phyloP scores from a whole-genome alignment of 78 protist species.

The Reticulomyxa filosa region DNA sequence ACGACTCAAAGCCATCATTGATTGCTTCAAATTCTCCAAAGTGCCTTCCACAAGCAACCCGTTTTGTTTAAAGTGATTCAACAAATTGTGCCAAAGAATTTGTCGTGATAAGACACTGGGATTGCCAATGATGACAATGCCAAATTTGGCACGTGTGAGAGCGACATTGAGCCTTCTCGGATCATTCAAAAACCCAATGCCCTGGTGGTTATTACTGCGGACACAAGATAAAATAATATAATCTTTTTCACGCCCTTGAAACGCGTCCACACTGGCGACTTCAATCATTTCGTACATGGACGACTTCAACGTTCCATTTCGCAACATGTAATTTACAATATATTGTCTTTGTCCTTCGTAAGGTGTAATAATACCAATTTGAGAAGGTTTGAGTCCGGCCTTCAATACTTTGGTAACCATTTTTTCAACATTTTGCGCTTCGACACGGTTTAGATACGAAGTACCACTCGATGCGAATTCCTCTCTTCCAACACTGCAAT shows the following conservation, averaged over 20 bases:
- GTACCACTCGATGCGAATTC: slow-evolving; percentile 85
- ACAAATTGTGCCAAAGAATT: slow-evolving; percentile 84
- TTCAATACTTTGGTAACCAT: slow-evolving; percentile 61
- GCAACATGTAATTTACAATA: slow-evolving; percentile 55
- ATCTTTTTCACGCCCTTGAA: slow-evolving; percentile 99
- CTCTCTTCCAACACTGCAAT: slow-evolving; percentile 66
- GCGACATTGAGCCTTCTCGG: slow-evolving; percentile 99
- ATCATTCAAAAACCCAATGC: slow-evolving; percentile 95
- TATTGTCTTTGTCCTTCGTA: slow-evolving; percentile 98
- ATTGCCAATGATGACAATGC: slow-evolving; percentile 86
- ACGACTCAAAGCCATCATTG: slow-evolving; percentile 10
- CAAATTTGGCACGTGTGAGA: slow-evolving; percentile 91
- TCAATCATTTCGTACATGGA: slow-evolving; percentile 55
- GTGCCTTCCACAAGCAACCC: slow-evolving; percentile 80
- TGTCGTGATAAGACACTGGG: slow-evolving; percentile 51
- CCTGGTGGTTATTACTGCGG: slow-evolving; percentile 82
- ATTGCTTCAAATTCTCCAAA: slow-evolving; percentile 31
- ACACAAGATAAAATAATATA: slow-evolving; percentile 94
- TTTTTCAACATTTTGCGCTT: slow-evolving; percentile 81
- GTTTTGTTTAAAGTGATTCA: slow-evolving; percentile 63
- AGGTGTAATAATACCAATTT: slow-evolving; percentile 98
- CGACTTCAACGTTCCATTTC: slow-evolving; percentile 49
- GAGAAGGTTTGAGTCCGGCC: slow-evolving; percentile 63
- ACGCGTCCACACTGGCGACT: slow-evolving; percentile 92
- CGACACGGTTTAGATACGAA: slow-evolving; percentile 91